Evolutionary conservation across 345 rosid species (phyloP), one percentile per base, ranked within the genome.

Genomic region (Bruguiera sexangula): DNA sequence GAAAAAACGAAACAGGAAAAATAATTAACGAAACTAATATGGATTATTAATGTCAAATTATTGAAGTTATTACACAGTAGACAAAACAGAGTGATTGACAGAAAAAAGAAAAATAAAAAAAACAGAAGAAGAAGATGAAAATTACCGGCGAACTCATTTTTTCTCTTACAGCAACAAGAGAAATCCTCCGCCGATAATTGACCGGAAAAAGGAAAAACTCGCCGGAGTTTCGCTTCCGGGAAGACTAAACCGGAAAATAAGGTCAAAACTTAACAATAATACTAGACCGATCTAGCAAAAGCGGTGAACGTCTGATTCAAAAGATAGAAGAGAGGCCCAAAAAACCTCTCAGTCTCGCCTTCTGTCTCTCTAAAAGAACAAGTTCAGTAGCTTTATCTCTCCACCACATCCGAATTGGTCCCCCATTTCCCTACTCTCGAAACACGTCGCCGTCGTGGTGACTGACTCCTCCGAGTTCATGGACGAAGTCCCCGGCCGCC

Each of bases 381-480:
- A 79, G 53, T 77, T 83, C 48, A 91, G 86, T 29, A 91, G 31
- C 77, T 81, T 85, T 69, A 60, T 69, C 48, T 84, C 88, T 34
- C 73, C 78, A 46, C 70, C 83, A 66, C 81, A 81, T 7, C 81
- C 67, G 63, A 56, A 69, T 50, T 31, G 68, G 52, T 77, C 81
- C 60, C 82, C 78, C 5, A 53, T 48, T 51, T 8, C 27, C 6
- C 84, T 85, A 66, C 84, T 85, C 7, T 86, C 89, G 8, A 81
- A 79, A 67, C 87, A 86, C 22, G 98, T 85, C 1, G 70, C 36
- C 2, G 73, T 63, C 31, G 94, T 90, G 63, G 89, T 88, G 13
- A 63, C 92, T 2, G 97, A 94, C 63, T 84, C 97, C 83, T 89
- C 96, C 4, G 96, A 94, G 76, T 87, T 91, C 97, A 89, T 86